phyloP scores from a whole-genome alignment of 495 filamentous ascomycete species.

The Penicillium pancosmium region DNA sequence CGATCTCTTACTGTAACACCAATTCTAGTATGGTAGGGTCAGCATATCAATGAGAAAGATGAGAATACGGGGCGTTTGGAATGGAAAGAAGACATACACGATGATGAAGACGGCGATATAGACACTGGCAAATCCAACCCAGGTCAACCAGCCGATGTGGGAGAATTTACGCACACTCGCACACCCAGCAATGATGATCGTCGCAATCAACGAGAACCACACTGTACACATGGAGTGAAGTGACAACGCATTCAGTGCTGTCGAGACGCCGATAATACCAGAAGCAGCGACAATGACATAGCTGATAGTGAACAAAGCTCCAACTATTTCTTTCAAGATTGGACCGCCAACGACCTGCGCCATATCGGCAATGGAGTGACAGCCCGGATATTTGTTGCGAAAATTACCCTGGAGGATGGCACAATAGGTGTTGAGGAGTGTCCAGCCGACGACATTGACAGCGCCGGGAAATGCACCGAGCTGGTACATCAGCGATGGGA shows the following conservation, averaged over 20 bases:
- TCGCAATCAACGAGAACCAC: slow-evolving; percentile 45
- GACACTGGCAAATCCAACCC: slow-evolving; percentile 46
- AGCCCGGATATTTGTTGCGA: slow-evolving; percentile 39
- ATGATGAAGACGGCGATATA: slow-evolving; percentile 53
- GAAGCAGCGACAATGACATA: slow-evolving; percentile 52
- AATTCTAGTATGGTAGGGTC: slow-evolving; percentile 25
- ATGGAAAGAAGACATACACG: slow-evolving; percentile 33
- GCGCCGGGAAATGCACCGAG: slow-evolving; percentile 62
- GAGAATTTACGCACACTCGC: slow-evolving; percentile 43
- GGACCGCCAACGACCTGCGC: slow-evolving; percentile 64
- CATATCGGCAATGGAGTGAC: slow-evolving; percentile 66
- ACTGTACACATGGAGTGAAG: slow-evolving; percentile 51
- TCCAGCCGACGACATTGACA: slow-evolving; percentile 60
- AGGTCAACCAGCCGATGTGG: slow-evolving; percentile 51
- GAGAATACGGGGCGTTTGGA: background rate
- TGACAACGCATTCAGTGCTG: slow-evolving; percentile 53
- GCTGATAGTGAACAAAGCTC: slow-evolving; percentile 47
- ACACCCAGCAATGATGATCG: slow-evolving; percentile 66
- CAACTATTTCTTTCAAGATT: slow-evolving; percentile 46
- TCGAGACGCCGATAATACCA: slow-evolving; percentile 53
- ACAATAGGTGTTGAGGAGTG: slow-evolving; percentile 61
- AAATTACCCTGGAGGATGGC: slow-evolving; percentile 43
- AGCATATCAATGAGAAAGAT: background rate
- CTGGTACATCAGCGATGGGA: slow-evolving; percentile 62
- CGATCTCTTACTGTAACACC: slow-evolving; percentile 45